These are phyloP conservation scores for Pleurotus sapidus DNA, from an alignment of 768 basidiomycete species.

Conservation along the genomic window DNA sequence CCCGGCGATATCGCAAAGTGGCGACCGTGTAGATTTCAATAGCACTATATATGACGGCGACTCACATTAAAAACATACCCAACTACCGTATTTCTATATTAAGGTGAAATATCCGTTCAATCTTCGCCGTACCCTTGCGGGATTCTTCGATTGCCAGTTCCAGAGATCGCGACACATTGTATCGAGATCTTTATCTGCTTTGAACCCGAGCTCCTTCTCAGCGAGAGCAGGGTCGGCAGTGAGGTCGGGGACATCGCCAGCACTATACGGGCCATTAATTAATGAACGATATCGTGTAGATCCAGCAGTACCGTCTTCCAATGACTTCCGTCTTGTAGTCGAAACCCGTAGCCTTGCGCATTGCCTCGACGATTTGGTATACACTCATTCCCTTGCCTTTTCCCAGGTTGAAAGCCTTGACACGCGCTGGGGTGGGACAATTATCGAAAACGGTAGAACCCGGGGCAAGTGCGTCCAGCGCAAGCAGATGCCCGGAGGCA, in stretches of 20 bases:
- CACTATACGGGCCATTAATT: constrained; percentile 29
- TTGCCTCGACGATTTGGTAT: constrained; percentile 90
- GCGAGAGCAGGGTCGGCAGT: constrained; percentile 93
- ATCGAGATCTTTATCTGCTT: constrained; percentile 74
- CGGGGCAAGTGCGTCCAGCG: constrained; percentile 67
- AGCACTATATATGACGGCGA: no score
- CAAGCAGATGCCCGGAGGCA: constrained; percentile 89
- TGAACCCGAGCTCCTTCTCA: constrained; percentile 90
- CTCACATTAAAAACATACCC: no score
- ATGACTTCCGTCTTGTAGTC: constrained; percentile 88
- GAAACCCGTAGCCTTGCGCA: constrained; percentile 87
- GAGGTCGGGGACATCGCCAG: constrained; percentile 94
- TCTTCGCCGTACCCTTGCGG: constrained; percentile 67
- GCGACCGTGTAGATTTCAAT: no score
- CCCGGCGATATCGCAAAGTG: no score
- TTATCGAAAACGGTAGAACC: constrained; percentile 60
- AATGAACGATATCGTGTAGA: constrained; percentile 7
- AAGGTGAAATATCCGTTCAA: background rate
- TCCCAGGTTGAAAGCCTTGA: constrained; percentile 96
- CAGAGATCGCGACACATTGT: constrained; percentile 96
- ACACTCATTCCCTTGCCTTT: constrained; percentile 92
- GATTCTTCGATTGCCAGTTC: constrained; percentile 98
- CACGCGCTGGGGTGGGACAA: constrained; percentile 53
- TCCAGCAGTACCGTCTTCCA: constrained; percentile 73
- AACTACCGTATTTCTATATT: background rate